These are phyloP conservation scores for Ceriops tagal DNA, from an alignment of 345 rosid genomes.

Conservation along the genomic window DNA sequence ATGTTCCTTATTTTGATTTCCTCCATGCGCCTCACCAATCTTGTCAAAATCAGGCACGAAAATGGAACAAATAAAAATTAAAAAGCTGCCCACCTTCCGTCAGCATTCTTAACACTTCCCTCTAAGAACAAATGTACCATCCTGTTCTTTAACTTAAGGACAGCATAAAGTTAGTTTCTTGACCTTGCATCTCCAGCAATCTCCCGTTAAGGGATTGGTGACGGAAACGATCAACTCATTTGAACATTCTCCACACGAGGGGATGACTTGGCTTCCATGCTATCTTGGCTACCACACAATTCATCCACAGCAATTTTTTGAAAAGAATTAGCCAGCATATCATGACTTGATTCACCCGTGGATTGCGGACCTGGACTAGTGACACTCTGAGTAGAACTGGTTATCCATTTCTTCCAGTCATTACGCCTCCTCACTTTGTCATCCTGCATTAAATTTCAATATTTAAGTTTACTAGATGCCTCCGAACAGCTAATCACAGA, in stretches of 20 bases:
- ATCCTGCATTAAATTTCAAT: constrained; percentile 34
- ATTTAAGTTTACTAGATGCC: neutral
- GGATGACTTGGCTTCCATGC: neutral
- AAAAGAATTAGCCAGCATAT: constrained; percentile 31
- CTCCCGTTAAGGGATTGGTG: constrained; percentile 15
- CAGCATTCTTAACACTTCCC: neutral
- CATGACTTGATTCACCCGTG: constrained; percentile 20
- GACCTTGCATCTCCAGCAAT: constrained; percentile 8
- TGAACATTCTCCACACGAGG: constrained; percentile 5
- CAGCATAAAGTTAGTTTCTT: constrained; percentile 4
- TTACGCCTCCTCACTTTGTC: constrained; percentile 51
- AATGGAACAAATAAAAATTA: constrained; percentile 7
- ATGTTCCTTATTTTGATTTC: constrained; percentile 23
- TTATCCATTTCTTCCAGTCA: constrained; percentile 54
- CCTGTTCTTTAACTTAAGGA: constrained; percentile 8
- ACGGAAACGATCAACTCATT: constrained; percentile 2
- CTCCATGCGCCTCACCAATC: constrained; percentile 26
- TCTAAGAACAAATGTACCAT: constrained; percentile 5
- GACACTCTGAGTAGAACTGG: constrained; percentile 17
- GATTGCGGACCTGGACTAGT: constrained; percentile 28
- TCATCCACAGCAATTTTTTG: constrained; percentile 37
- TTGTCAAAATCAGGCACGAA: constrained; percentile 26
- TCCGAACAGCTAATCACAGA: neutral
- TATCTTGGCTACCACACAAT: constrained; percentile 19
- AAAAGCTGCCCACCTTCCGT: constrained; percentile 12